Evolutionary conservation across 192 early-diverging fungal genomes (phyloP), one percentile per base, ranked within the genome.

Genomic region (Paraglomus occultum): DNA sequence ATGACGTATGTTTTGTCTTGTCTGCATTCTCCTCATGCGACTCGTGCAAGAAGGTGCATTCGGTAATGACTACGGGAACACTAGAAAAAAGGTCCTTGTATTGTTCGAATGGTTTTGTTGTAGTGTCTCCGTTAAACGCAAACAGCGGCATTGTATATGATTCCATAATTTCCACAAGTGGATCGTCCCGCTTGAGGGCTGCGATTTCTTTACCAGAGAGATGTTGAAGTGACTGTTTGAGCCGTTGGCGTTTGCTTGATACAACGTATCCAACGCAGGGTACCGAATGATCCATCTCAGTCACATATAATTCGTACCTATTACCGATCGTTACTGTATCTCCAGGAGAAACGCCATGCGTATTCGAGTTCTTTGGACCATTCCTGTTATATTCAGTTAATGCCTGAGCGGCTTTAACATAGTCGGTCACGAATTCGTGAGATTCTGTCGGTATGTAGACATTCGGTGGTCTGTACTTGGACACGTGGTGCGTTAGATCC

Each of bases 1-100:
- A 57, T 10, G 18, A 10, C 11, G 54, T 57, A 20, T 57, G 54
- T 20, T 57, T 57, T 20, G 54, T 57, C 17, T 31, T 17, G 10
- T 57, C 54, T 17, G 54, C 54, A 57, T 57, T 57, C 54, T 57
- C 54, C 9, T 10, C 38, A 6, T 57, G 54, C 38, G 17, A 17
- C 1, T 57, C 54, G 10, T 57, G 10, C 11, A 57, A 31, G 20
- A 57, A 57, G 11, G 54, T 57, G 54, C 54, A 57, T 20, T 57
- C 54, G 15, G 54, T 57, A 18, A 57, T 57, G 10, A 57, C 54
- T 17, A 57, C 11, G 11, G 54, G 54, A 17, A 57, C 38, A 22
- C 6, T 57, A 31, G 31, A 1, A 31, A 31, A 31, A 31, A 31
- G 31, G 31, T 31, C 31, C 9, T 57, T 57, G 3, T 31, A 57